Base-by-base conservation (phyloP, 306 rosid species). In the Dryas octopetala region DNA sequence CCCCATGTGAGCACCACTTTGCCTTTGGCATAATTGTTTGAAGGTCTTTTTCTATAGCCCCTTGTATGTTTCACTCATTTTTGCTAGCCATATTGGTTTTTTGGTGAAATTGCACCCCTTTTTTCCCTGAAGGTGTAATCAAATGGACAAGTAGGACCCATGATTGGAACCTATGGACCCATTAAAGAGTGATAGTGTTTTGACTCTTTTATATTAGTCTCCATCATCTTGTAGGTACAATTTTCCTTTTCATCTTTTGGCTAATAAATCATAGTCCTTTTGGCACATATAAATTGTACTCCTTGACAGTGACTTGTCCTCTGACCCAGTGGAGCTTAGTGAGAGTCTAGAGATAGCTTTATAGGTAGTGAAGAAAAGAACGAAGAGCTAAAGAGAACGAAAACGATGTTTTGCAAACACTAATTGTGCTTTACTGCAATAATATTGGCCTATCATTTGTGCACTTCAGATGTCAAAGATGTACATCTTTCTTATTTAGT, bases 1-100 rank as follows among this genome's bases (percentile, higher is more conserved):
- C 57, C 76, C 57, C 76, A 73, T 60, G 76, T 73, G 68, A 71
- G 16, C 45, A 55, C 54, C 44, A 47, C 65, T 23, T 60, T 28
- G 17, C 12, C 7, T 1, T 47, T 41, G 19, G 48, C 10, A 73
- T 47, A 60, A 47, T 47, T 9, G 67, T 40, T 47, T 60, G 48
- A 23, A 59, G 64, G 12, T 73, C 68, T 28, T 38, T 26, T 60
- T 46, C 46, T 44, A 5, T 15, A 54, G 75, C 6, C 6, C 28
- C 26, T 46, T 16, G 23, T 46, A 9, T 65, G 71, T 66, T 9
- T 66, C 75, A 4, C 64, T 43, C 40, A 7, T 17, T 54, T 17
- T 58, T 72, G 28, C 67, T 8, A 59, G 68, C 11, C 28, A 51
- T 28, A 26, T 57, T 57, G 68, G 12, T 5, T 41, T 62, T 38